phyloP scores from a whole-genome alignment of 192 early-diverging fungal species.

The Podila epicladia region DNA sequence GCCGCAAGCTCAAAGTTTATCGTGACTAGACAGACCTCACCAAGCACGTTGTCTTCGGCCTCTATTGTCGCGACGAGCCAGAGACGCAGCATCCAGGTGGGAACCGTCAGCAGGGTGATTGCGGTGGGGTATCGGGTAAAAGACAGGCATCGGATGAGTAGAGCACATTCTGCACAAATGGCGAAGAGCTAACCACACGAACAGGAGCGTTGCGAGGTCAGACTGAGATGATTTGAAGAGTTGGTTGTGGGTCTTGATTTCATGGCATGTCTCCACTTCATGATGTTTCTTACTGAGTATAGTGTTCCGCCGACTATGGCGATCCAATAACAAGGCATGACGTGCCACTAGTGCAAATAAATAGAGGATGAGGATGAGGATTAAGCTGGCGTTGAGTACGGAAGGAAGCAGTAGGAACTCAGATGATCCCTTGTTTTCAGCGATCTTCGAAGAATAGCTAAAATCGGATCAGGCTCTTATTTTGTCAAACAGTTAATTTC shows the following conservation, averaged over 20 bases:
- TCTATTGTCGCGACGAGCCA: conserved; percentile 32
- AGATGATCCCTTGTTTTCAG: too few species aligned
- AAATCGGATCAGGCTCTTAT: too few species aligned
- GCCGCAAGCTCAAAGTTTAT: conserved; percentile 24
- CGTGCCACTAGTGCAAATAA: too few species aligned
- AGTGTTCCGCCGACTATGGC: conserved; percentile 35
- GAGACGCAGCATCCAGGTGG: conserved; percentile 38
- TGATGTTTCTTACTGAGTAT: conserved; percentile 10
- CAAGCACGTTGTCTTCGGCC: conserved; percentile 11
- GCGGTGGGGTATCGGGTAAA: conserved; percentile 28
- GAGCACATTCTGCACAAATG: conserved; percentile 44
- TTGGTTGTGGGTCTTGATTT: too few species aligned
- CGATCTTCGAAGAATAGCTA: too few species aligned
- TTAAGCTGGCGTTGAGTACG: too few species aligned
- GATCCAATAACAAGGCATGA: conserved; percentile 3
- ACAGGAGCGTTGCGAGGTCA: background rate
- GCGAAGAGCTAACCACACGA: conserved; percentile 19
- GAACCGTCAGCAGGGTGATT: conserved; percentile 23
- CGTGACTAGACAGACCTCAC: conserved; percentile 8
- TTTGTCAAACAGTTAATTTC: too few species aligned
- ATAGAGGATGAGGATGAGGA: too few species aligned
- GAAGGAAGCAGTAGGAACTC: too few species aligned
- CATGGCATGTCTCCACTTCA: too few species aligned
- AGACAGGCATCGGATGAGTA: conserved; percentile 41
- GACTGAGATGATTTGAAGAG: background rate